Base-by-base conservation (phyloP, 805 yeast species). In the Saturnispora kantuleensis region DNA sequence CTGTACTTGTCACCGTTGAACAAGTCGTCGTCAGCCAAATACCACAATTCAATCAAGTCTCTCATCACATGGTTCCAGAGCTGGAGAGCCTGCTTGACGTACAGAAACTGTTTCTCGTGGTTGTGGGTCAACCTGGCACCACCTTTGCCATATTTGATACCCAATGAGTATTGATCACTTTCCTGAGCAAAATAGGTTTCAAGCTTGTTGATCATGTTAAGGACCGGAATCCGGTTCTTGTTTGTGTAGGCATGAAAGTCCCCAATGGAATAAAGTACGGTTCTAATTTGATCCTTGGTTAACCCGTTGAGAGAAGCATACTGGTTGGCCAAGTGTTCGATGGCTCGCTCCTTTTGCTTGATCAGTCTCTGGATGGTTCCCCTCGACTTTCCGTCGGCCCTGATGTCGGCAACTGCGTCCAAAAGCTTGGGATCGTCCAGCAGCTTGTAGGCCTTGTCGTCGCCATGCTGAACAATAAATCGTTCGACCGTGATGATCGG, bases 31-130 rank as follows among this genome's bases (percentile, higher is more conserved):
- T 84, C 94, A 0, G 90, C 87, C 31, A 79, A 68, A 32, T 76
- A 77, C 94, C 94, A 84, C 17, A 84, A 62, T 60, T 73, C 75
- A 52, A 81, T 77, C 84, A 84, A 80, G 48, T 84, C 88, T 45
- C 84, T 66, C 78, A 81, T 84, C 47, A 84, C 81, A 46, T 78
- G 71, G 0, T 85, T 77, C 94, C 94, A 84, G 42, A 84, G 60
- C 15, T 77, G 76, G 43, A 84, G 63, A 0, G 90, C 84, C 55
- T 84, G 94, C 44, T 76, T 70, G 11, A 84, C 90, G 55, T 84
- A 84, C 50, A 80, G 75, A 59, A 66, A 81, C 64, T 84, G 94
- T 56, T 81, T 77, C 35, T 70, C 73, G 55, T 84, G 93, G 54
- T 73, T 75, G 58, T 84, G 94, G 1, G 86, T 77, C 42, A 84